Conservation (phyloP, 495 filamentous ascomycete species). For the Penicillium desertorum region DNA sequence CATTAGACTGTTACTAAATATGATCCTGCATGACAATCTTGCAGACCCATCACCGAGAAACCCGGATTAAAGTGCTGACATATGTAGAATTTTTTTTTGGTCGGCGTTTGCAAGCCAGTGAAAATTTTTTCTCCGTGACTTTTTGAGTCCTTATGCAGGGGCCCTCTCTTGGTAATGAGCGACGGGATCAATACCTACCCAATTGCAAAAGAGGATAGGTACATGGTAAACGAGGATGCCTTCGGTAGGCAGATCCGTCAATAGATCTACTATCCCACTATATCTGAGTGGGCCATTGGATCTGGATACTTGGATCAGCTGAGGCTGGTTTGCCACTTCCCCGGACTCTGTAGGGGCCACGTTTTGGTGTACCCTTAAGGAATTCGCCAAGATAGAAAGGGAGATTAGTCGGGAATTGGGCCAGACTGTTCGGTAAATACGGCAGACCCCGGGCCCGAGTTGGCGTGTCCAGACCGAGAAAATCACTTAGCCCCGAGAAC, state of each 20-base stretch:
- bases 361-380: slow-evolving; percentile 4
- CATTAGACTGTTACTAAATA: slow-evolving; percentile 12
- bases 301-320: slow-evolving; percentile 12
- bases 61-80: slow-evolving; percentile 12
- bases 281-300: slow-evolving; percentile 9
- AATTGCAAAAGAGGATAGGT: slow-evolving; percentile 1
- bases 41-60: background rate
- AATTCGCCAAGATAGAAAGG: background rate
- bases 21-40: slow-evolving; percentile 5
- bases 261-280: background rate
- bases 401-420: slow-evolving; percentile 1
- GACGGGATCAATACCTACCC: background rate
- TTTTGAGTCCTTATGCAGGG: background rate
- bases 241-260: background rate
- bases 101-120: slow-evolving; percentile 9
- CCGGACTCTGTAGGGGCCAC: slow-evolving; percentile 9
- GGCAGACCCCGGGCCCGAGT: slow-evolving; percentile 23
- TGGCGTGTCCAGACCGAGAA: slow-evolving; percentile 15
- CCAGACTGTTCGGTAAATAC: slow-evolving; percentile 25
- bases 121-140: slow-evolving; percentile 8
- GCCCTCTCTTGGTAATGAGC: slow-evolving; percentile 1
- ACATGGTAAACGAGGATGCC: background rate
- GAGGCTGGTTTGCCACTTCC: slow-evolving; percentile 15
- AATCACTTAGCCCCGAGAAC: slow-evolving; percentile 3
- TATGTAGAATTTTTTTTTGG: background rate